Base-by-base conservation (phyloP, 2,329 filamentous ascomycete species). In the Tolypocladium album region DNA sequence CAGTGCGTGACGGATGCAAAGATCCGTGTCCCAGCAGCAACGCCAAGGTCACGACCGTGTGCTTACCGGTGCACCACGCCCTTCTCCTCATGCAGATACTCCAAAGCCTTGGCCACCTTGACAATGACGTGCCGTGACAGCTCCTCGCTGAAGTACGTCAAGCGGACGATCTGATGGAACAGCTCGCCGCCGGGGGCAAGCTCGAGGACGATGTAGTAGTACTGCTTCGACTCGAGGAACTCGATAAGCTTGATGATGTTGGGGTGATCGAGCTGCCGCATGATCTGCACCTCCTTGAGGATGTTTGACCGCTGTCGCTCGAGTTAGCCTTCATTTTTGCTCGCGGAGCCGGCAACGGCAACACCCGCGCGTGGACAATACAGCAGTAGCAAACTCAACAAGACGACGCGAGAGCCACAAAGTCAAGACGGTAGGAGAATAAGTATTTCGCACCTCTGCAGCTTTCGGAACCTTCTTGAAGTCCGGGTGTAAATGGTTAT, bases 71-170 rank as follows among this genome's bases (percentile, higher is more conserved):
- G 94, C 64, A 99, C 94, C 60, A 99, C 92, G 60, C 94, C 94
- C 65, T 88, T 91, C 68, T 94, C 90, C 71, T 97, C 94, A 68
- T 99, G 94, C 62, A 99, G 75, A 71, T 97, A 97, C 70, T 93
- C 88, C 59, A 99, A 80, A 17, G 94, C 93, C 67, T 95, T 86
- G n/a, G 94, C 94, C 20, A 99, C 94, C 71, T 97, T 93, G 4
- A 87, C 79, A 67, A 99, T 99, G 68, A 97, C 93, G 72, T 97
- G 94, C 65, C 94, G 84, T 58, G 92, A 95, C 1, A 99, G 81
- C 56, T 97, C 88, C 73, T 99, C 94, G 77, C 93, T 97, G 72
- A 99, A 99, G 74, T 97, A 99, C 17, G 94, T 99, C 72, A 99
- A 85, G 66, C 93, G 89, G 58, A 99, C 94, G 67, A 99, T 97